Percentiles rank a stretch among this genome's conserved stretches.
Evolutionary conservation across 1,284 basidiomycete genomes (phyloP).

Genomic region (Chalciporus sp.): DNA sequence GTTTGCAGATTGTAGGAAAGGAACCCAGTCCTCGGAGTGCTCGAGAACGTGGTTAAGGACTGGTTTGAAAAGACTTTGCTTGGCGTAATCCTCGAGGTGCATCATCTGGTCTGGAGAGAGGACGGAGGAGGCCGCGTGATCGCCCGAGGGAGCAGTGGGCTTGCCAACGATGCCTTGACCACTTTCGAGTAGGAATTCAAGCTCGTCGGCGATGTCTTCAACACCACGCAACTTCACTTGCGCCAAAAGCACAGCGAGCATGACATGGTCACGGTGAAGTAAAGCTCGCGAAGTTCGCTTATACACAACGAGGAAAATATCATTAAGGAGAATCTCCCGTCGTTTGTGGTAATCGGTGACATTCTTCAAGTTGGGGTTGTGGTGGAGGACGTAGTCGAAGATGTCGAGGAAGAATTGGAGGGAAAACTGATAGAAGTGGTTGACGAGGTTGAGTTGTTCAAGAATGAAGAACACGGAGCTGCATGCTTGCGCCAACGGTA

Average conservation of each 20-base stretch:
- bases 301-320: constrained; percentile 91
- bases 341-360: constrained; percentile 77
- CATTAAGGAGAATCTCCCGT: constrained; percentile 84
- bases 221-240: constrained; percentile 86
- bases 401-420: constrained; percentile 98
- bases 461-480: constrained; percentile 97
- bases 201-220: constrained; percentile 81
- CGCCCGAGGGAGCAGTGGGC: constrained; percentile 37
- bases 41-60: constrained; percentile 71
- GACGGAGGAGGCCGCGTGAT: constrained; percentile 47
- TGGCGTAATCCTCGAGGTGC: constrained; percentile 69
- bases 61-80: constrained; percentile 75
- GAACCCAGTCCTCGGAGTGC: constrained; percentile 72
- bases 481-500: constrained; percentile 94
- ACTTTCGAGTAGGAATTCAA: constrained; percentile 90
- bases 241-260: constrained; percentile 88
- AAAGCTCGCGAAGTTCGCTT: constrained; percentile 90
- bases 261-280: constrained; percentile 89
- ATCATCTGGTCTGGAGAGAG: constrained; percentile 68
- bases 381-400: constrained; percentile 92
- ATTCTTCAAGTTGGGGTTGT: constrained; percentile 86
- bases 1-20: constrained; percentile 69
- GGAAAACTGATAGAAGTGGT: constrained; percentile 99
- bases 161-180: constrained; percentile 65
- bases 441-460: constrained; percentile 91